These are phyloP conservation scores for Cyberlindnera euphorbiiphila DNA, from an alignment of 805 yeast genomes.

Conservation along the genomic window DNA sequence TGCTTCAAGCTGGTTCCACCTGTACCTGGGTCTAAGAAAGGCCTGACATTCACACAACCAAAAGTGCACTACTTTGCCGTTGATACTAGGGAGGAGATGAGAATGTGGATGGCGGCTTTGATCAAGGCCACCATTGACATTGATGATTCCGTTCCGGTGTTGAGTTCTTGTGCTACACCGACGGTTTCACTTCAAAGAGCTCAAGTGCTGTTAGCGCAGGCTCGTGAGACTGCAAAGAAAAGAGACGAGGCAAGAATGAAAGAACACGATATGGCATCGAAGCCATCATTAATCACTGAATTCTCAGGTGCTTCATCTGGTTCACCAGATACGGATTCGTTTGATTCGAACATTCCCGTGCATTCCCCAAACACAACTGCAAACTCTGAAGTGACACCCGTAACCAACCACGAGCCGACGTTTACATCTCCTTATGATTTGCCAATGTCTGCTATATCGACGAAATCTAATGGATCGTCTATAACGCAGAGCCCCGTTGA, in stretches of 20 bases:
- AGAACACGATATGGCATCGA: slow-evolving; percentile 17
- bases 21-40: slow-evolving; percentile 94
- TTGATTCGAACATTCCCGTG: slow-evolving; percentile 24
- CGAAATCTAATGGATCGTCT: slow-evolving; percentile 32
- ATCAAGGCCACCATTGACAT: slow-evolving; percentile 95
- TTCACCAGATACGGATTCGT: slow-evolving; percentile 29
- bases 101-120: slow-evolving; percentile 91
- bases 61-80: slow-evolving; percentile 95
- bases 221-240: slow-evolving; percentile 66
- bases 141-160: slow-evolving; percentile 88
- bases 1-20: slow-evolving; percentile 95
- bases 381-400: slow-evolving; percentile 32
- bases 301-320: slow-evolving; percentile 31
- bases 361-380: slow-evolving; percentile 36
- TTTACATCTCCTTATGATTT: slow-evolving; percentile 66
- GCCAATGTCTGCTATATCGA: slow-evolving; percentile 41
- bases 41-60: slow-evolving; percentile 93
- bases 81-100: slow-evolving; percentile 85
- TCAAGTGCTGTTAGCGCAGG: slow-evolving; percentile 77
- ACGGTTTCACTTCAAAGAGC: slow-evolving; percentile 86
- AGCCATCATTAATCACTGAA: slow-evolving; percentile 17
- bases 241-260: slow-evolving; percentile 41
- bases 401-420: slow-evolving; percentile 23
- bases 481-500: slow-evolving; percentile 19
- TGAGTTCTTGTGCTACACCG: slow-evolving; percentile 93